Percentiles rank a stretch among this genome's conserved stretches.
phyloP scores from a whole-genome alignment of 1,284 basidiomycete species.

The Malassezia japonica region DNA sequence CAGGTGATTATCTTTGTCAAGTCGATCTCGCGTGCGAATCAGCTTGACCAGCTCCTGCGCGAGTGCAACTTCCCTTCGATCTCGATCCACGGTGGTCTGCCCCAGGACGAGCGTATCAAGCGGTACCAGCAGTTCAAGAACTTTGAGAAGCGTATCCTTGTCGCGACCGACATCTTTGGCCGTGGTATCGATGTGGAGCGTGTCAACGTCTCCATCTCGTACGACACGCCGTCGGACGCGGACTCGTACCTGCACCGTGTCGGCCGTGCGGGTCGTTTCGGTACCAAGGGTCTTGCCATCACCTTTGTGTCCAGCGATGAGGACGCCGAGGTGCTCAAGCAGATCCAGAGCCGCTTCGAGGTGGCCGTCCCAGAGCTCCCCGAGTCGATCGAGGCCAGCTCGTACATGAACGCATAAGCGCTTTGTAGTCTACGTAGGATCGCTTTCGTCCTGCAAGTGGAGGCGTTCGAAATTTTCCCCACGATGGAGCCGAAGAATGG shows the following conservation, averaged over 20 bases:
- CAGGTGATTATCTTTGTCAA: conserved; percentile 99
- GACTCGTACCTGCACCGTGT: conserved; percentile 98
- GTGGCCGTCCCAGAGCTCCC: conserved; percentile 85
- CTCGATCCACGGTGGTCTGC: conserved; percentile 85
- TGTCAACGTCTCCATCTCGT: conserved; percentile 47
- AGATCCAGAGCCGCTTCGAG: conserved; percentile 83
- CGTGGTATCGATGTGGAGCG: conserved; percentile 48
- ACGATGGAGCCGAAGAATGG: conserved; percentile 22
- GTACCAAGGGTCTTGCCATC: conserved; percentile 98
- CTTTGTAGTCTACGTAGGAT: too few species aligned
- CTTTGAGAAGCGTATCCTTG: conserved; percentile 82
- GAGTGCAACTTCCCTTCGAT: conserved; percentile 99
- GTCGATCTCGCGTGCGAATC: conserved; percentile 88
- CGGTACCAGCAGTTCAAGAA: conserved; percentile 99
- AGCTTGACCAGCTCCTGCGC: conserved; percentile 87
- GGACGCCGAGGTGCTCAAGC: conserved; percentile 84
- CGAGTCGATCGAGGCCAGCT: conserved; percentile 71
- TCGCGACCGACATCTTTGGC: conserved; percentile 48
- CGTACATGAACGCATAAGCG: conserved; percentile 48
- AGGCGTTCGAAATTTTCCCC: neutral
- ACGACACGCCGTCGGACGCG: conserved; percentile 86
- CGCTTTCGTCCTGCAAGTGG: neutral
- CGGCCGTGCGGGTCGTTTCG: conserved; percentile 96
- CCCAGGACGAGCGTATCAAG: conserved; percentile 90
- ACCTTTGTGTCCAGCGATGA: conserved; percentile 85